Evolutionary conservation across 1,139 yeast genomes (phyloP).

Genomic region (Trichomonascaceae sp.): DNA sequence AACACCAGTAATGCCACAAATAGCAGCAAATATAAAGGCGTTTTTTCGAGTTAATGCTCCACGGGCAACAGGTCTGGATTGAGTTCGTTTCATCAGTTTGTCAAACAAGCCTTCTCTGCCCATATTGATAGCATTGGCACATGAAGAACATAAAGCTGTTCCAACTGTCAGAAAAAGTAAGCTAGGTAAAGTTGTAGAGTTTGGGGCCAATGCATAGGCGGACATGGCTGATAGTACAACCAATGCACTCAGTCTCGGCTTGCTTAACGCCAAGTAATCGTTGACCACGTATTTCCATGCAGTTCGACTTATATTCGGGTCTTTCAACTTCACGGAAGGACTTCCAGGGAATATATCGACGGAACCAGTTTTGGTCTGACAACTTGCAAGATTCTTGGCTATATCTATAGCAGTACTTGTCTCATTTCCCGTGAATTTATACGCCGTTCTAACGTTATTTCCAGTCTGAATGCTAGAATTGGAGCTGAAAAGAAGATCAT

Average conservation of each 20-base stretch:
- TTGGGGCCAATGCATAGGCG: constrained; percentile 88
- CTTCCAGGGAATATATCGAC: constrained; percentile 1
- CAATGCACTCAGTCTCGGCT: constrained; percentile 80
- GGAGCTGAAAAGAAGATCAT: not conserved
- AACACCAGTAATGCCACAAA: constrained; percentile 67
- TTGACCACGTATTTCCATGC: constrained; percentile 14
- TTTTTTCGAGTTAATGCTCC: constrained; percentile 70
- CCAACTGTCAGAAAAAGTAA: constrained; percentile 72
- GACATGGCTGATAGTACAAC: constrained; percentile 91
- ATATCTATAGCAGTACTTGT: constrained; percentile 3
- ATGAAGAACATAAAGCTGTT: constrained; percentile 80
- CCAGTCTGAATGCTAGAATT: not conserved
- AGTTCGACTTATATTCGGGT: not conserved
- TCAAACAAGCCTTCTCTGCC: constrained; percentile 93
- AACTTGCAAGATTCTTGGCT: constrained; percentile 5
- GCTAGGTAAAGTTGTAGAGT: constrained; percentile 63
- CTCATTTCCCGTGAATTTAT: not conserved
- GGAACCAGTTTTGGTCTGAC: constrained; percentile 3
- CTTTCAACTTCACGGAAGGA: constrained; percentile 1
- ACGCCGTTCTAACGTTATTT: not conserved
- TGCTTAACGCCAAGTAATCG: constrained; percentile 67
- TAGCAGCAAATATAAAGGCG: constrained; percentile 74
- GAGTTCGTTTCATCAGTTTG: constrained; percentile 80
- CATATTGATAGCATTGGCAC: constrained; percentile 97
- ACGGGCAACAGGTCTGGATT: constrained; percentile 83